Percentiles rank a stretch among this genome's conserved stretches.
Evolutionary conservation across 345 rosid species (phyloP).

Genomic region (Streptanthus diversifolius): DNA sequence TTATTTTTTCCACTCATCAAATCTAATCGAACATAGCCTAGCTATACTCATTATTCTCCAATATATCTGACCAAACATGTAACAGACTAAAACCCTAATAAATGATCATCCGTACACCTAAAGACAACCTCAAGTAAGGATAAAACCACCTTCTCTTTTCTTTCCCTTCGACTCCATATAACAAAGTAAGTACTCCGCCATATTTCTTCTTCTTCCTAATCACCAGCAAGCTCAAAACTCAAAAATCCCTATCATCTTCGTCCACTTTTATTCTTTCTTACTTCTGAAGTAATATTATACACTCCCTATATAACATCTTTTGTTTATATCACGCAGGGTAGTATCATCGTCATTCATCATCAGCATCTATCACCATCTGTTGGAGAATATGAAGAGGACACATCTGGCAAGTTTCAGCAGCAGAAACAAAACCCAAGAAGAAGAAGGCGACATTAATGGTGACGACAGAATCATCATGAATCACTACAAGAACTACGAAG

Average conservation of each 20-base stretch:
- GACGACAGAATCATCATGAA: slow-evolving; percentile 24
- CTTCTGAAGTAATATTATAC: background rate
- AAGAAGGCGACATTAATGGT: background rate
- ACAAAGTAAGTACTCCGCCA: slow-evolving; percentile 13
- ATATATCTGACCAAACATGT: slow-evolving; percentile 37
- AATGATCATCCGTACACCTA: slow-evolving; percentile 25
- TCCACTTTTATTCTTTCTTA: background rate
- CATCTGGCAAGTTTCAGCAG: slow-evolving; percentile 28
- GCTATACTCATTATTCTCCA: slow-evolving; percentile 28
- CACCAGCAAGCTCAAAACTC: background rate
- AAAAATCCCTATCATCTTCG: background rate
- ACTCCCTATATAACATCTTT: background rate
- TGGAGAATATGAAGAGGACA: slow-evolving; percentile 27
- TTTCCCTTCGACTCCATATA: slow-evolving; percentile 20
- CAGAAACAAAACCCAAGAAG: slow-evolving; percentile 8
- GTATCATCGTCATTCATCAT: background rate
- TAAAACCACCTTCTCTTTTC: slow-evolving; percentile 19
- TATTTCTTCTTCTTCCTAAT: slow-evolving; percentile 22
- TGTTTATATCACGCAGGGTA: slow-evolving; percentile 8
- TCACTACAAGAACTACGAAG: slow-evolving; percentile 32
- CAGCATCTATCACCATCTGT: background rate
- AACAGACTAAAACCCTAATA: slow-evolving; percentile 39
- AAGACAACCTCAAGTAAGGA: slow-evolving; percentile 12
- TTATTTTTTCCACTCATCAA: slow-evolving; percentile 23
- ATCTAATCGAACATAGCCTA: slow-evolving; percentile 21